A percentile compares a stretch with the other conserved stretches of the same genome.
These are phyloP conservation scores for Sphenostylis stenocarpa DNA, from an alignment of 306 rosid species.

Conservation along the genomic window DNA sequence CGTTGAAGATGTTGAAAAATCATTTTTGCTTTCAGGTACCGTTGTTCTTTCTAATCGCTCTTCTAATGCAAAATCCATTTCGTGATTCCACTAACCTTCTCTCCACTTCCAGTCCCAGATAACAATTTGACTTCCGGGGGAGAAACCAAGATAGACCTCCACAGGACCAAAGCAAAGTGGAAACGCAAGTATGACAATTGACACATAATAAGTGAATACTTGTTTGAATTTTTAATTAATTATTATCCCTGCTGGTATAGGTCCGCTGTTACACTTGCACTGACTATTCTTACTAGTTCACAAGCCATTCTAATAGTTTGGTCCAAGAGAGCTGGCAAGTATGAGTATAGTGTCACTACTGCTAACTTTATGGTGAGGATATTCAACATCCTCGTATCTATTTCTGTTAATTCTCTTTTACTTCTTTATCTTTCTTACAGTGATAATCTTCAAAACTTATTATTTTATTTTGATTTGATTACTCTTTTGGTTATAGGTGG, in stretches of 20 bases:
- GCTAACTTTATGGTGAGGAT: constrained; percentile 81
- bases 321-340: constrained; percentile 95
- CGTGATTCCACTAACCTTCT: not conserved
- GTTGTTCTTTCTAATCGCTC: not conserved
- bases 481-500: constrained; percentile 61
- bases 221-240: constrained; percentile 5
- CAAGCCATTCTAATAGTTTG: constrained; percentile 95
- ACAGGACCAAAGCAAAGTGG: constrained; percentile 37
- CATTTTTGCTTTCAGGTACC: constrained; percentile 28
- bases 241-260: constrained; percentile 37
- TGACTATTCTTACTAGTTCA: constrained; percentile 90
- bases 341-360: constrained; percentile 95
- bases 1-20: constrained; percentile 22
- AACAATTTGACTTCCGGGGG: constrained; percentile 9
- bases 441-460: not conserved
- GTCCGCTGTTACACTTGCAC: constrained; percentile 75
- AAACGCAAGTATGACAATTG: constrained; percentile 40
- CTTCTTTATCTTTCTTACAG: constrained; percentile 10
- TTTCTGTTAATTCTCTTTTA: not conserved
- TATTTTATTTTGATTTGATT: constrained; percentile 7
- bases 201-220: not conserved
- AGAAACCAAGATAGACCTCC: constrained; percentile 35
- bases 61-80: not conserved
- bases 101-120: constrained; percentile 30
- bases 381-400: not conserved